Percentiles rank a stretch among this genome's conserved stretches.
phyloP scores from a whole-genome alignment of 2,329 filamentous ascomycete species.

The Fusarium begoniae region DNA sequence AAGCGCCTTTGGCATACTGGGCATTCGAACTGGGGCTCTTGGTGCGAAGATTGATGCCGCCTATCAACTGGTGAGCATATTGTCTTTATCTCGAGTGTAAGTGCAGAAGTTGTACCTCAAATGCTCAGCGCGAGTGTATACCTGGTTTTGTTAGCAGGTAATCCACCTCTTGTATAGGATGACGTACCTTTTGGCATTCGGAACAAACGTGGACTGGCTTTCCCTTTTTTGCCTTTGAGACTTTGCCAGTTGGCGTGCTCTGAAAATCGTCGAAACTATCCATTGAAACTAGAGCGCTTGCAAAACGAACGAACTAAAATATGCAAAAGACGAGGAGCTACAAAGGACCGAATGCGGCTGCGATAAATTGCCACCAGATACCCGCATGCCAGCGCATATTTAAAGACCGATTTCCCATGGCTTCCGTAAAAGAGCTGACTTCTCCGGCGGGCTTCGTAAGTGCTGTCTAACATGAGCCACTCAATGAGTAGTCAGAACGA shows the following conservation, averaged over 20 bases:
- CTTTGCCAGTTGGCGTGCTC: slow-evolving; percentile 4
- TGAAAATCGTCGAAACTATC: background rate
- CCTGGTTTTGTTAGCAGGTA: background rate
- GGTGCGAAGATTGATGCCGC: slow-evolving; percentile 4
- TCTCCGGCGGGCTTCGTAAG: background rate
- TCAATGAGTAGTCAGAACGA: background rate
- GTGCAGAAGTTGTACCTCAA: background rate
- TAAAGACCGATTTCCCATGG: background rate
- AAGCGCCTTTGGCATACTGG: slow-evolving; percentile 6
- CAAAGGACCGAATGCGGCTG: background rate
- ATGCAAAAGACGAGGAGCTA: background rate
- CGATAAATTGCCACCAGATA: background rate
- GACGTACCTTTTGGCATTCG: background rate
- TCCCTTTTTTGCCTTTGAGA: slow-evolving; percentile 12
- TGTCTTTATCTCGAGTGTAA: background rate
- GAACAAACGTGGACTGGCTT: slow-evolving; percentile 9
- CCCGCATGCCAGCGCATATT: background rate
- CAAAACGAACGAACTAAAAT: background rate
- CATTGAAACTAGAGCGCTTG: background rate
- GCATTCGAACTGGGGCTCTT: slow-evolving; percentile 10
- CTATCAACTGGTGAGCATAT: background rate
- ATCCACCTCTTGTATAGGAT: fast-evolving
- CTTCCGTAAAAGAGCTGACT: background rate
- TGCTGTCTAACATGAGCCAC: slow-evolving; percentile 6
- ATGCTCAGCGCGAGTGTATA: slow-evolving; percentile 11